Percentiles rank a stretch among this genome's conserved stretches.
Conservation (phyloP, 2,329 filamentous ascomycete genomes). For the Penicillium sp. region DNA sequence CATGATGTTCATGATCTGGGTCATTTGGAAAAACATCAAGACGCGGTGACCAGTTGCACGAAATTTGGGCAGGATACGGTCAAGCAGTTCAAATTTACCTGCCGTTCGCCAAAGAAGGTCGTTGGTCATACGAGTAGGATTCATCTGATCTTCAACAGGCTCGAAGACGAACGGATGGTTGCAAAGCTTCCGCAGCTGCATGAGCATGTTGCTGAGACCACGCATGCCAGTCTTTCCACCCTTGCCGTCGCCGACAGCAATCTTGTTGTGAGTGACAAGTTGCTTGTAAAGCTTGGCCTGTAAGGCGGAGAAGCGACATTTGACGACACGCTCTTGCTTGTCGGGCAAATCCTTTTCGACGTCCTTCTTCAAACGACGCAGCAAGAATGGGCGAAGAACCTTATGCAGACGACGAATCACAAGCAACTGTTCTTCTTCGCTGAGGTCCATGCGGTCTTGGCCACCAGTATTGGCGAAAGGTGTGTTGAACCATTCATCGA, state of each 20-base stretch:
- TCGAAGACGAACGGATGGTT: constrained; percentile 99
- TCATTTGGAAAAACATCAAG: constrained; percentile 99
- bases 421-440: constrained; percentile 98
- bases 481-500: constrained; percentile 99
- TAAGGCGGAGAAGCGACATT: constrained; percentile 95
- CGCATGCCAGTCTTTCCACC: constrained; percentile 91
- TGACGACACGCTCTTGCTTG: constrained; percentile 99
- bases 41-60: constrained; percentile 87
- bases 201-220: constrained; percentile 98
- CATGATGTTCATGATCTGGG: constrained; percentile 99
- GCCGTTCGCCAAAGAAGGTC: constrained; percentile 93
- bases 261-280: constrained; percentile 91
- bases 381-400: constrained; percentile 92
- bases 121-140: constrained; percentile 82
- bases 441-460: constrained; percentile 98
- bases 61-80: constrained; percentile 92
- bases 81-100: constrained; percentile 95
- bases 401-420: constrained; percentile 98
- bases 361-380: constrained; percentile 98
- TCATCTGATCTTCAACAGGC: constrained; percentile 97
- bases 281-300: constrained; percentile 96
- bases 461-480: constrained; percentile 97
- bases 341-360: constrained; percentile 98
- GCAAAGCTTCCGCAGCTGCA: constrained; percentile 97
- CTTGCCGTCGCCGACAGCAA: constrained; percentile 92